Base-by-base conservation (phyloP, 805 yeast species). In the Saccharomyces jurei region DNA sequence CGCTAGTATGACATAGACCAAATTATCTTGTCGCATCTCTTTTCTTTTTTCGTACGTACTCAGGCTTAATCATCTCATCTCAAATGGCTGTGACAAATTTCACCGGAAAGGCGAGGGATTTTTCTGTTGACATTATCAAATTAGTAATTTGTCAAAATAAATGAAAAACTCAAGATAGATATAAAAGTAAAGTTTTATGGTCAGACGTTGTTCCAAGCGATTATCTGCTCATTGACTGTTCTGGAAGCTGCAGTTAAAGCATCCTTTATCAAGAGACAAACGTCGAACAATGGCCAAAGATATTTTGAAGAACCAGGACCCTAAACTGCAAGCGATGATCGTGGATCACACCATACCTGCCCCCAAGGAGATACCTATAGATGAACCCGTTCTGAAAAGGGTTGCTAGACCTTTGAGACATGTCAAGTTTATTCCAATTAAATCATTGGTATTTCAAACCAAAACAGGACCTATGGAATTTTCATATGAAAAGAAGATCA, bases 401-500 rank as follows among this genome's bases (percentile, higher is more conserved):
- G 79, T 75, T 2, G 75, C 72, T 10, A 71, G 79, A 61, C 80
- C 80, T 0, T 59, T 75, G 32, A 80, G 84, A 53, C 82, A 80
- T 57, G 76, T 82, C 48, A 75, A 74, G 55, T 68, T 74, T 58
- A 70, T 80, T 31, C 82, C 85, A 13, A 74, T 81, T 4, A 82
- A 69, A 61, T 77, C 68, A 62, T 75, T 56, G 63, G 76, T 60
- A 59, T 79, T 74, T 51, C 73, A 64, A 58, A 73, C 77, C 11
- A 72, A 68, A 55, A 51, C 63, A 51, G 71, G 70, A 28, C 70
- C 70, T n/a, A 69, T 74, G 17, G 67, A 65, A n/a, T 74, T 83
- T 60, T 80, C 81, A 32, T 83, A 82, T 65, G 79, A 80, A 58
- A 77, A 79, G 59, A 76, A 75, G 46, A 74, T 80, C 50, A 75